Evolutionary conservation across 305 asterid genomes (phyloP).

Genomic region (Fraxinus angustifolia): DNA sequence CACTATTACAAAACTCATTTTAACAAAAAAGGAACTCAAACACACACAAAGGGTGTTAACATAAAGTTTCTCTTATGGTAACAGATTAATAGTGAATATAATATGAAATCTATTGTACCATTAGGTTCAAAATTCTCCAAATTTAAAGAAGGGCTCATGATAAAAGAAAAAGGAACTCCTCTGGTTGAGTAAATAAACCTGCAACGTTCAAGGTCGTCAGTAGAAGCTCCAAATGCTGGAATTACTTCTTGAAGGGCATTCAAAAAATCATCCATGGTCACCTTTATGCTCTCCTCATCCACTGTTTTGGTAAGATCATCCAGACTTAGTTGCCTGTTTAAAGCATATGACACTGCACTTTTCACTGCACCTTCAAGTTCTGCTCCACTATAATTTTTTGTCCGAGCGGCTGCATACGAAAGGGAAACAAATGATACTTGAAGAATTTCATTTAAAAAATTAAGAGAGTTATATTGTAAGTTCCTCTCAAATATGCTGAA

Average conservation of each 20-base stretch:
- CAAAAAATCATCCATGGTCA: conserved; percentile 89
- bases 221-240: conserved; percentile 99
- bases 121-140: not conserved
- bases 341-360: conserved; percentile 96
- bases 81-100: not conserved
- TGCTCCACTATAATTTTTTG: conserved; percentile 97
- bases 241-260: conserved; percentile 78
- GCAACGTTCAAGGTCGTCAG: conserved; percentile 97
- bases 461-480: conserved; percentile 9
- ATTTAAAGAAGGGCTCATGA: conserved; percentile 2
- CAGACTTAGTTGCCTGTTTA: conserved; percentile 80
- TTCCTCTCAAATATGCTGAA: not conserved
- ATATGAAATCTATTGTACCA: not conserved
- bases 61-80: not conserved
- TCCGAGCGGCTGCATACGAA: conserved; percentile 78
- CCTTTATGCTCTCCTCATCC: conserved; percentile 92
- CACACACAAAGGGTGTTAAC: not conserved
- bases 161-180: conserved; percentile 4
- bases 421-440: conserved; percentile 17
- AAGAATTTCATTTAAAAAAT: conserved; percentile 8
- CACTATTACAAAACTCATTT: not conserved
- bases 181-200: conserved; percentile 44
- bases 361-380: conserved; percentile 99
- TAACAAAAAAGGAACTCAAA: not conserved
- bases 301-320: conserved; percentile 92